Conservation (phyloP, 257 asterid genomes). For the Paulownia fortunei region DNA sequence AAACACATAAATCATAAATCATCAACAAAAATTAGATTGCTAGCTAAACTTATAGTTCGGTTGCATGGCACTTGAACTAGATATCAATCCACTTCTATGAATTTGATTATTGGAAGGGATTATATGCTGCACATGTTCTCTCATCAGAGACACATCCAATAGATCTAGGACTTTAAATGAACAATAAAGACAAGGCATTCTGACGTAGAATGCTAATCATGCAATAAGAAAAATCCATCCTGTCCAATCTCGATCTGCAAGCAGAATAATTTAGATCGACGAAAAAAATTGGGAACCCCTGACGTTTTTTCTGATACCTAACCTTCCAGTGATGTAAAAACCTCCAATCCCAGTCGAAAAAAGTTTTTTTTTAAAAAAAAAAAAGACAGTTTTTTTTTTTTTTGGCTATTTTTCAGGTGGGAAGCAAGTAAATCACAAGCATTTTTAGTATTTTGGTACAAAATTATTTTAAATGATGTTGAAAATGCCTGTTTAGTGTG, state of each 20-base stretch:
- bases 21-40: neutral
- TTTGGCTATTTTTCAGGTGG: no score
- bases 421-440: no score
- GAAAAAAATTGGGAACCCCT: constrained; percentile 23
- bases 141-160: constrained; percentile 12
- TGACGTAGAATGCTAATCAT: constrained; percentile 41
- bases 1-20: neutral
- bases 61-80: neutral
- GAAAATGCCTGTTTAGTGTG: neutral
- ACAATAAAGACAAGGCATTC: constrained; percentile 37
- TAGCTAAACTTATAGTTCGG: neutral
- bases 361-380: no score
- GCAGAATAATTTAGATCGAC: constrained; percentile 31
- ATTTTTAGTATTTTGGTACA: neutral
- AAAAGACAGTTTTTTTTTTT: no score
- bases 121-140: neutral
- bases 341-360: neutral
- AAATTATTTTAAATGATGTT: neutral
- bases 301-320: neutral
- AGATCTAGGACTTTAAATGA: neutral
- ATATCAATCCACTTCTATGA: neutral
- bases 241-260: constrained; percentile 36
- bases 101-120: neutral
- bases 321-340: neutral
- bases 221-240: constrained; percentile 29